phyloP scores from a whole-genome alignment of 495 filamentous ascomycete species.

The Neurospora sublineolata region DNA sequence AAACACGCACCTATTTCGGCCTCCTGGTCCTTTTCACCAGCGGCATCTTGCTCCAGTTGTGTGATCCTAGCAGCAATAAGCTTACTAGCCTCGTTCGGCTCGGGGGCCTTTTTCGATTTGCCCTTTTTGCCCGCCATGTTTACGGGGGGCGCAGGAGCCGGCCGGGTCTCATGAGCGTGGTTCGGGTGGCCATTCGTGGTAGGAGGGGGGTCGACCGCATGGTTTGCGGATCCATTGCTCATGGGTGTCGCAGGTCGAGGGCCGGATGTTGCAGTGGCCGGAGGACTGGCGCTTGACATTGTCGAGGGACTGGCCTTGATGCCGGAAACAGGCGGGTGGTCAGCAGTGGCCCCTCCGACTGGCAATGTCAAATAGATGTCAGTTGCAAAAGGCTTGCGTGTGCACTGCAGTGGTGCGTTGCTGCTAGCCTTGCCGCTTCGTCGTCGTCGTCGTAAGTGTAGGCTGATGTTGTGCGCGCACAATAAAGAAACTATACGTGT shows the following conservation, averaged over 20 bases:
- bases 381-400: conserved; percentile 1
- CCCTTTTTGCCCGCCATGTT: conserved; percentile 47
- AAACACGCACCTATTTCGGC: conserved; percentile 80
- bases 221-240: conserved; percentile 15
- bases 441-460: neutral
- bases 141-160: conserved; percentile 31
- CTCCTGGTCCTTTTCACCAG: conserved; percentile 90
- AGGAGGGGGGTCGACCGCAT: conserved; percentile 12
- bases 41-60: conserved; percentile 84
- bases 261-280: conserved; percentile 16
- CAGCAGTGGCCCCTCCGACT: neutral
- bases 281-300: conserved; percentile 19
- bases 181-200: conserved; percentile 25
- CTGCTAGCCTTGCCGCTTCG: conserved; percentile 2
- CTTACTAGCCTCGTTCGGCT: conserved; percentile 79
- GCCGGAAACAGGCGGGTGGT: neutral
- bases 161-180: conserved; percentile 28
- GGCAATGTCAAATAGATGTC: neutral
- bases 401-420: neutral
- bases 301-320: conserved; percentile 1
- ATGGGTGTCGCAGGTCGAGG: conserved; percentile 19
- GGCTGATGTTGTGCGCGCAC: neutral
- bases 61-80: conserved; percentile 86
- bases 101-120: conserved; percentile 56
- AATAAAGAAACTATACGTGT: neutral